A percentile compares a stretch with the other conserved stretches of the same genome.
These are phyloP conservation scores for Cercospora nicotianae DNA, from an alignment of 2,329 filamentous ascomycete species.

Conservation along the genomic window DNA sequence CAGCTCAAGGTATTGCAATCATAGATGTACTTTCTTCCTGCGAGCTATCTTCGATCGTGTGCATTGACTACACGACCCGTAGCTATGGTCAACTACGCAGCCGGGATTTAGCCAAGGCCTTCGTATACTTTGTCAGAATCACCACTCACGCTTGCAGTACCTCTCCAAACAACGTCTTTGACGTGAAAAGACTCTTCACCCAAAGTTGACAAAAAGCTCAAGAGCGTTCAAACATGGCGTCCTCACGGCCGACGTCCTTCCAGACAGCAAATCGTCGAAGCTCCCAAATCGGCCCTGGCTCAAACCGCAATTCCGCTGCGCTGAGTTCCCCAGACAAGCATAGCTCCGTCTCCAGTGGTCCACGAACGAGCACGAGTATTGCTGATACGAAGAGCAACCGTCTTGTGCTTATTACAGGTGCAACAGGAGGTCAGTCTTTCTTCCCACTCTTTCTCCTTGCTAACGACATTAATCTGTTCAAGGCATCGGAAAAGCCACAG, in stretches of 20 bases:
- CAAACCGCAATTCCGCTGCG: conserved; percentile 15
- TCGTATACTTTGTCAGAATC: neutral
- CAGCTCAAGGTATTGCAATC: neutral
- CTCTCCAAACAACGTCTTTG: neutral
- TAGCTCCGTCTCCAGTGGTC: neutral
- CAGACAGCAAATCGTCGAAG: conserved; percentile 1
- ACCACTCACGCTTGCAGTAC: neutral
- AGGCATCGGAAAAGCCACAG: conserved; percentile 48
- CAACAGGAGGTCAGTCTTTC: conserved; percentile 38
- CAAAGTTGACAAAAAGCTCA: neutral
- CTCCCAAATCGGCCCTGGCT: conserved; percentile 16
- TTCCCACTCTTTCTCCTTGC: neutral
- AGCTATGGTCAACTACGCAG: neutral
- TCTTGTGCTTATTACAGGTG: conserved; percentile 44
- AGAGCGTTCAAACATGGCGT: neutral
- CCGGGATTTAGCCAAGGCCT: neutral
- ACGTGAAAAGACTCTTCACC: neutral
- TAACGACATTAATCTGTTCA: neutral
- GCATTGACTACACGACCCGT: neutral
- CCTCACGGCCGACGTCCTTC: neutral
- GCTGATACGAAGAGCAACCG: conserved; percentile 12
- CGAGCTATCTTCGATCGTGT: neutral
- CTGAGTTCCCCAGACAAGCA: conserved; percentile 4
- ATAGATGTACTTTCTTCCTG: neutral
- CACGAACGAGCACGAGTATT: neutral